phyloP scores from a whole-genome alignment of 345 rosid species.

The Arabidopsis suecica region DNA sequence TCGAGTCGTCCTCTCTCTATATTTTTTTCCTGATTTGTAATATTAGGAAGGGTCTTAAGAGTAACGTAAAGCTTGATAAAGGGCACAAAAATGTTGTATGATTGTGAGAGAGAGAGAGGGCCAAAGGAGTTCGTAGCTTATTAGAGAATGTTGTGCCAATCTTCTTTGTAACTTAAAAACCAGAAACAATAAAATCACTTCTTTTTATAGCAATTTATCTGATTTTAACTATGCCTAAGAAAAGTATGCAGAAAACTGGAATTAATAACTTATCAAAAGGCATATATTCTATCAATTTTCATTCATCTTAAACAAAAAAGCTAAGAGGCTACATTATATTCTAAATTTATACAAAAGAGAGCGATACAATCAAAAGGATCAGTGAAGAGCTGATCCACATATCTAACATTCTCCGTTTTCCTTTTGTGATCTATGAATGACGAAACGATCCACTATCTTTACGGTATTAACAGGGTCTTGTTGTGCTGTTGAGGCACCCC shows the following conservation, averaged over 20 bases:
- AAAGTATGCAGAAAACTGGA: constrained; percentile 10
- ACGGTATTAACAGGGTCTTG: constrained; percentile 81
- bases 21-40: constrained; percentile 36
- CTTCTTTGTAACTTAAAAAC: constrained; percentile 26
- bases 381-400: constrained; percentile 45
- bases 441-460: constrained; percentile 75
- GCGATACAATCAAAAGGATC: constrained; percentile 39
- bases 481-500: constrained; percentile 63
- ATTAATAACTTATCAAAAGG: not conserved
- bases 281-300: constrained; percentile 18
- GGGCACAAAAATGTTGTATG: constrained; percentile 36
- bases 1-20: constrained; percentile 20
- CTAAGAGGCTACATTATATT: constrained; percentile 31
- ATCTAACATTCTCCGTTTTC: constrained; percentile 45
- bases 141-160: constrained; percentile 29
- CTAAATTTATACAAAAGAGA: constrained; percentile 38
- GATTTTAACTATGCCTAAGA: not conserved
- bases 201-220: not conserved
- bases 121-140: constrained; percentile 25
- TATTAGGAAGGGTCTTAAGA: constrained; percentile 33
- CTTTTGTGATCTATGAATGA: constrained; percentile 52
- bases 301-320: constrained; percentile 25
- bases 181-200: constrained; percentile 28
- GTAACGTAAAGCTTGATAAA: constrained; percentile 23
- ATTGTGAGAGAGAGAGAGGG: not conserved